Conservation (phyloP, 1,139 yeast genomes). For the Yamadazyma friedrichii region DNA sequence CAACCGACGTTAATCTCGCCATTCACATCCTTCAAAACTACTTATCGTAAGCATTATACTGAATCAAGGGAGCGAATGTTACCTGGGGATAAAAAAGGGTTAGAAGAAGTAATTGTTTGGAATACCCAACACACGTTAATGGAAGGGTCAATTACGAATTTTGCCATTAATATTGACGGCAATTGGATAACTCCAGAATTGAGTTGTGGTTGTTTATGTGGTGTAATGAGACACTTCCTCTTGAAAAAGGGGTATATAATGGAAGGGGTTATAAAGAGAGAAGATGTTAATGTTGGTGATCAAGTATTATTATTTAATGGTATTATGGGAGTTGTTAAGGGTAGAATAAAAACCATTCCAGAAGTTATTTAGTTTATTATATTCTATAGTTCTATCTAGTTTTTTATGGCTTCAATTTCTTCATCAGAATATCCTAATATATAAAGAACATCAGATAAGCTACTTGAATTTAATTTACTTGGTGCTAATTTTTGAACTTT, state of each 20-base stretch:
- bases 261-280: conserved; percentile 50
- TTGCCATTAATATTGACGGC: conserved; percentile 56
- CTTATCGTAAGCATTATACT: conserved; percentile 63
- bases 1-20: conserved; percentile 59
- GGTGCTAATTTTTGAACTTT: conserved; percentile 84
- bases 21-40: conserved; percentile 87
- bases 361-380: not conserved
- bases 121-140: conserved; percentile 61
- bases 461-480: conserved; percentile 67
- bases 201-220: conserved; percentile 80
- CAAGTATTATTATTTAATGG: conserved; percentile 76
- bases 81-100: conserved; percentile 34
- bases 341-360: conserved; percentile 31
- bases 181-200: conserved; percentile 81
- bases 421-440: conserved; percentile 72
- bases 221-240: conserved; percentile 71
- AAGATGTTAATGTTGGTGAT: conserved; percentile 58
- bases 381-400: conserved; percentile 1
- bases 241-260: conserved; percentile 52
- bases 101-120: conserved; percentile 68
- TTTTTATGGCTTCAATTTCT: conserved; percentile 38
- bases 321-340: conserved; percentile 75
- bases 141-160: conserved; percentile 85
- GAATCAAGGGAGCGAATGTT: conserved; percentile 55
- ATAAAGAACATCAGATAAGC: conserved; percentile 72